These are phyloP conservation scores for Lodderomyces elongisporus DNA, from an alignment of 1,139 yeast species.

Conservation along the genomic window DNA sequence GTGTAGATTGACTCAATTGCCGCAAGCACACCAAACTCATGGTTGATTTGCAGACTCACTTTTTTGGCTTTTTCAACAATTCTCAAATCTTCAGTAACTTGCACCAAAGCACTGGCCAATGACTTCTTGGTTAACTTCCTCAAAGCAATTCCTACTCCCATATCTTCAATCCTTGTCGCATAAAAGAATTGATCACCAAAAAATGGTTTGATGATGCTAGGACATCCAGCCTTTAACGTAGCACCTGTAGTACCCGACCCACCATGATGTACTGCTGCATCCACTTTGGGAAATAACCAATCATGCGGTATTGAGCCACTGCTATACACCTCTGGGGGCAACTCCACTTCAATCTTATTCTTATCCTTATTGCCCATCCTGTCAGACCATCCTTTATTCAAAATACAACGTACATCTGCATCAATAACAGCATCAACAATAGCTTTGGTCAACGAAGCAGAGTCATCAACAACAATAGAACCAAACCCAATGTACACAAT, in stretches of 20 bases:
- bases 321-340: constrained; percentile 68
- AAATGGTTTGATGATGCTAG: constrained; percentile 88
- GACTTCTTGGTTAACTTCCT: constrained; percentile 61
- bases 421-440: constrained; percentile 71
- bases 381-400: constrained; percentile 96
- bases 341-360: constrained; percentile 39
- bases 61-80: constrained; percentile 61
- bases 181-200: constrained; percentile 96
- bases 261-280: constrained; percentile 96
- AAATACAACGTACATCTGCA: constrained; percentile 78
- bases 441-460: constrained; percentile 70
- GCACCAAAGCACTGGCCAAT: constrained; percentile 61
- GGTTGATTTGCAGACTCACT: constrained; percentile 56
- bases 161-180: constrained; percentile 79
- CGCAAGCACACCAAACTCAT: constrained; percentile 71
- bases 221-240: constrained; percentile 75
- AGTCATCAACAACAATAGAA: constrained; percentile 84
- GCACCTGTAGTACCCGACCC: constrained; percentile 99
- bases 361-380: constrained; percentile 36
- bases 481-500: constrained; percentile 93
- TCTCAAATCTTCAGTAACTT: constrained; percentile 62
- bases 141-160: constrained; percentile 79
- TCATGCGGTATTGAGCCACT: constrained; percentile 84
- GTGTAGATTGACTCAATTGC: constrained; percentile 77
- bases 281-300: constrained; percentile 85